Percentiles rank a stretch among this genome's conserved stretches.
Conservation (phyloP, 2,329 filamentous ascomycete genomes). For the Harringtonia aguacate region DNA sequence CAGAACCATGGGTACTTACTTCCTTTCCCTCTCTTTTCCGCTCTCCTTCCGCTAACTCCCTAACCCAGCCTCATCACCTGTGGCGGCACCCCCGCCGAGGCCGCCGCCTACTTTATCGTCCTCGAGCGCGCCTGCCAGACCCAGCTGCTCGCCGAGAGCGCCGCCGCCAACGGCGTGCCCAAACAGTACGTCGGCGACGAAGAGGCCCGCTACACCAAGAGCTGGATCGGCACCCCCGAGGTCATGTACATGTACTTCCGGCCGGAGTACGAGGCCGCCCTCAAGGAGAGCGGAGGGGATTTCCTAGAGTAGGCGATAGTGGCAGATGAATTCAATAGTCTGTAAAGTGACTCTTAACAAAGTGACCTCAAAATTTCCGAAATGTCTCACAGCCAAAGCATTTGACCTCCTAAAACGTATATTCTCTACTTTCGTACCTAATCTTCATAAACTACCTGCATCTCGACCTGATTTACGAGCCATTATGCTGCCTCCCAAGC, state of each 20-base stretch:
- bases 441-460: no score
- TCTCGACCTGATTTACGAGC: no score
- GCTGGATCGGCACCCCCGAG: conserved; percentile 14
- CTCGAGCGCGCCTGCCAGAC: conserved; percentile 58
- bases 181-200: conserved; percentile 18
- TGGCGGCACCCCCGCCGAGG: conserved; percentile 50
- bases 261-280: conserved; percentile 20
- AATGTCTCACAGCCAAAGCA: no score
- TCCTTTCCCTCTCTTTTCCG: no score
- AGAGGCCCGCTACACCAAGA: conserved; percentile 25
- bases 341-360: no score
- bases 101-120: conserved; percentile 44
- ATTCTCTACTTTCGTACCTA: no score
- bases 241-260: conserved; percentile 25
- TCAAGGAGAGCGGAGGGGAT: conserved; percentile 20
- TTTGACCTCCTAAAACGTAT: no score
- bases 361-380: no score
- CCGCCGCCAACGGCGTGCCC: not conserved
- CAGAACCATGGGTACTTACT: conserved; percentile 55
- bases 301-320: conserved; percentile 18
- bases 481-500: no score
- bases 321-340: no score
- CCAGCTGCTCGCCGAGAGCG: conserved; percentile 54
- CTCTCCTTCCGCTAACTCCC: no score
- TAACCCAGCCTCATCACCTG: conserved; percentile 47